Base-by-base conservation (phyloP, 2,329 filamentous ascomycete species). In the Fusarium sp. region DNA sequence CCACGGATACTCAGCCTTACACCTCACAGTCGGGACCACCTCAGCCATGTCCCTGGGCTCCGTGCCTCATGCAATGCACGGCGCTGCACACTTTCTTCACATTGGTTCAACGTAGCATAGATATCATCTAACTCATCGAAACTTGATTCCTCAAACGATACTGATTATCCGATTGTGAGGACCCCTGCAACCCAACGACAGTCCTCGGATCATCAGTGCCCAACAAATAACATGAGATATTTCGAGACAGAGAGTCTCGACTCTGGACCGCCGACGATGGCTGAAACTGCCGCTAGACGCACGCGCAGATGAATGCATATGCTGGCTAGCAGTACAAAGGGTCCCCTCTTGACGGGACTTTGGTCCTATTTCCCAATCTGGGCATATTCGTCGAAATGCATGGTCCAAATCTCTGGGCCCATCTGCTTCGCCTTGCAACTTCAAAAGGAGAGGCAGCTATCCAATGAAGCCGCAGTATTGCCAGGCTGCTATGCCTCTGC, bases 341-440 rank as follows among this genome's bases (percentile, higher is more conserved):
- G 70, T 67, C 70, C 56, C 55, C 59, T 49, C 33, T 39, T 38
- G 42, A 48, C 38, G 61, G 70, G 51, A 71, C 71, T 73, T 73
- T 74, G 70, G 71, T 73, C 39, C 31, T 66, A 39, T 69, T 26
- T 54, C 75, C 75, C 54, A 63, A 77, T 66, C 10, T 26, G 65
- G 75, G 22, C 57, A 77, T 77, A 77, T 76, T 42, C 55, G 28
- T 76, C 75, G 75, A 77, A 73, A 66, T 56, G 38, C 52, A 45
- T 62, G 69, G 60, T 26, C 60, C 60, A 57, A 74, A 60, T 59
- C 69, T 55, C 60, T 61, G 61, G 63, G 59, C 67, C 62, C 58
- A 56, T 65, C 62, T 76, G 59, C 63, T 74, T 73, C 55, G 66
- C 63, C 57, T 72, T 69, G 63, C 57, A 72, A 65, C 60, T 59